Evolutionary conservation across 768 basidiomycete genomes (phyloP), one percentile per base, ranked within the genome.

Genomic region (Panaeolus cyanescens): DNA sequence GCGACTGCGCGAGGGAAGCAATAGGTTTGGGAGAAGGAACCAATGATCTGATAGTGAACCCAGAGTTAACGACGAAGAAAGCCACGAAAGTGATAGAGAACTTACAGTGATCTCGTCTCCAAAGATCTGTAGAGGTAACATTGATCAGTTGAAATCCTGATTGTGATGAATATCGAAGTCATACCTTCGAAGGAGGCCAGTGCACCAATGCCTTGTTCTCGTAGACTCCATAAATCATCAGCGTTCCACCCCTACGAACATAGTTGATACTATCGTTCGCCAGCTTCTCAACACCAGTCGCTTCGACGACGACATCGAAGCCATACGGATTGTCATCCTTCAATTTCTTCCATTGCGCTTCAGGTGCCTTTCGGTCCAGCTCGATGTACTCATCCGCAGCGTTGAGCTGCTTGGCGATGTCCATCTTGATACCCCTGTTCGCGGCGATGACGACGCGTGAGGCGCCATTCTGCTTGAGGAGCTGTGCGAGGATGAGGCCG

Each of bases 171-270:
- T n/a, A n/a, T n/a, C n/a, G n/a, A n/a, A n/a, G n/a, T n/a, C n/a
- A n/a, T 58, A 93, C 91, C 80, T 92, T 93, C 56, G 87, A 85
- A 3, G 93, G 94, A 1, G 92, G 85, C 93, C 93, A 96, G 66
- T 89, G 86, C 1, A 96, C 91, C 20, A 83, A 80, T 1, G 92
- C 94, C 63, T 88, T 87, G 76, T 95, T 89, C 73, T 88, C 89
- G 71, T 96, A 96, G 36, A 96, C 94, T 37, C 94, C 94, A 68
- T 96, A 96, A 42, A 93, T 83, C 88, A 93, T 88, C 70, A 93
- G 73, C 3, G 92, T 93, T 17, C 92, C 92, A 15, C 92, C 92
- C 30, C 92, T 78, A 32, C 92, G 83, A 25, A 96, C 95, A 69
- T 93, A 95, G 77, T 95, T 87, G 79, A 96, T 95, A 62, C 91